These are phyloP conservation scores for Linanthus parryae DNA, from an alignment of 148 eudicot species.

Conservation along the genomic window DNA sequence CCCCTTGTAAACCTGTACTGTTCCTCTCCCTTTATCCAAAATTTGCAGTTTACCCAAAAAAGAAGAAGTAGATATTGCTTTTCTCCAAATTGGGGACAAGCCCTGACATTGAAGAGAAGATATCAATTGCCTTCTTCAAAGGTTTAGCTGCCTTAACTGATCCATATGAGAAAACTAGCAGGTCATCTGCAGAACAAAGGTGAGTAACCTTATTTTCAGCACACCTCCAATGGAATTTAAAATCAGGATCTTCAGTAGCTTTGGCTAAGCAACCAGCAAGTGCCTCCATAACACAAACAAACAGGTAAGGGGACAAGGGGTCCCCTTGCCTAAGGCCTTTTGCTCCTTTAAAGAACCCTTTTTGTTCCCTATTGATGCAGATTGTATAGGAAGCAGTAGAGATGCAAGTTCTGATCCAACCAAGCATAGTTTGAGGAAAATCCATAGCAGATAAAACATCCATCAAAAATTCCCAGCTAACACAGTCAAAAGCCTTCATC, in stretches of 20 bases:
- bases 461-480: not conserved
- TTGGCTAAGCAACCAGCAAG: too few relatives aligned
- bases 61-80: too few relatives aligned
- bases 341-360: not conserved
- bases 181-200: not conserved
- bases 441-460: not conserved
- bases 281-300: not conserved
- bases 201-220: not conserved
- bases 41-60: too few relatives aligned
- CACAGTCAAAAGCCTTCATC: not conserved
- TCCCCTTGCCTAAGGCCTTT: not conserved
- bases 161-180: not conserved
- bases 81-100: not conserved
- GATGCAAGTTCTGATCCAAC: not conserved
- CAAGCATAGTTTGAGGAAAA: not conserved
- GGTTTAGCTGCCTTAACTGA: not conserved
- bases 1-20: too few relatives aligned
- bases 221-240: not conserved
- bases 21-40: too few relatives aligned
- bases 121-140: not conserved
- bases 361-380: not conserved
- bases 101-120: not conserved
- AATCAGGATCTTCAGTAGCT: not conserved
- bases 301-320: not conserved
- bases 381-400: not conserved